Evolutionary conservation across 1,284 basidiomycete genomes (phyloP).

Genomic region (Trichosporon faecale): DNA sequence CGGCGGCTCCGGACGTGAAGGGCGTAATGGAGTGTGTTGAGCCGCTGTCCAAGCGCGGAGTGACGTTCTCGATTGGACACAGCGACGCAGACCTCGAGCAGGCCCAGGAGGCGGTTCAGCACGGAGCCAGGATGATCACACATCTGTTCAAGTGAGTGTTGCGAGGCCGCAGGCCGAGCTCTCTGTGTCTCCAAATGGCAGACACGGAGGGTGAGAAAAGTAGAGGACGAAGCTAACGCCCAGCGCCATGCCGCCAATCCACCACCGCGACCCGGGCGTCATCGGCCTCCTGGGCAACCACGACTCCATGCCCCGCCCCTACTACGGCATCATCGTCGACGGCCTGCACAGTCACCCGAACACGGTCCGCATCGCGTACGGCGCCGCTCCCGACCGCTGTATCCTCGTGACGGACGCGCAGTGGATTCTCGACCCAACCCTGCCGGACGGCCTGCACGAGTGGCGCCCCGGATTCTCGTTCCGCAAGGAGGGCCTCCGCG

Average conservation of each 20-base stretch:
- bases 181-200: background rate
- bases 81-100: conserved; percentile 54
- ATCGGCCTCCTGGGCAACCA: conserved; percentile 81
- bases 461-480: conserved; percentile 72
- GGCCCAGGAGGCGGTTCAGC: conserved; percentile 38
- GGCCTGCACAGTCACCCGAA: conserved; percentile 88
- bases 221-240: background rate
- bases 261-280: conserved; percentile 57
- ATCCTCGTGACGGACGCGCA: conserved; percentile 85
- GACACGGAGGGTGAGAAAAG: background rate
- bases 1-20: conserved; percentile 77
- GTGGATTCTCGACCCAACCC: conserved; percentile 78
- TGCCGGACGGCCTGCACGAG: conserved; percentile 76
- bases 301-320: conserved; percentile 73
- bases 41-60: conserved; percentile 63
- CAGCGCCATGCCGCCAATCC: conserved; percentile 41
- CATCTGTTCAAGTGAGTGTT: conserved; percentile 75
- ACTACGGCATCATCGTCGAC: conserved; percentile 85
- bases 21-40: conserved; percentile 71
- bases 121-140: conserved; percentile 72
- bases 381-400: conserved; percentile 74
- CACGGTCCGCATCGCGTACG: conserved; percentile 79
- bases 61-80: conserved; percentile 81
- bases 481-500: conserved; percentile 72
- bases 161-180: background rate